Evolutionary conservation across 441 rosid genomes (phyloP), one percentile per base, ranked within the genome.

Genomic region (Pelargonium australe): DNA sequence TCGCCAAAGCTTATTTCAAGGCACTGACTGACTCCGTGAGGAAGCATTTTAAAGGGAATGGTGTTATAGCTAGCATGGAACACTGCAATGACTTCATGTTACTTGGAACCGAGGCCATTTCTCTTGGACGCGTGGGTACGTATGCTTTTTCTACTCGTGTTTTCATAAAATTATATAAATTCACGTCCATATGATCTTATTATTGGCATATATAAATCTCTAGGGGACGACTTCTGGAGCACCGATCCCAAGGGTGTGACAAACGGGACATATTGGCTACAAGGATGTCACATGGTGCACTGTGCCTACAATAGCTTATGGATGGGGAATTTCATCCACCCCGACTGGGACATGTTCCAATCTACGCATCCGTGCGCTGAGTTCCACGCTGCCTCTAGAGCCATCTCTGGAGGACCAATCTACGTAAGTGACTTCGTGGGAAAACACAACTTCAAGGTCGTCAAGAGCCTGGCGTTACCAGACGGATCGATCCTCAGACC

Each of bases 311-410:
- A 78, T n/a, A 75, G 78, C 68, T 13, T 72, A 45, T 75, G 81
- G 76, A 78, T 78, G 72, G 74, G 81, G 12, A 75, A 90, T 41
- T 86, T 92, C 72, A 89, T 92, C 60, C 98, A 86, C 72, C 98
- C 97, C 2, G 97, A 92, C 68, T 90, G 97, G 97, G 98, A 90
- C 81, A 90, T 90, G 97, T 90, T 92, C 84, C 97, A 90, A 57
- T 85, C 98, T 3, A 85, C 93, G 1, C 94, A 92, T 72, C 94
- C 89, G 64, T 90, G 96, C 76, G 96, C 91, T 6, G 84, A 84
- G 70, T 92, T 89, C 77, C 97, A 89, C 61, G 97, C 94, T 17
- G 94, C 92, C 40, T 92, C 97, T 0, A 74, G 96, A 8, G 91
- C 98, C 9, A 90, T 90, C 64, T 92, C 95, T 0, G 97, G 89